Evolutionary conservation across 176 grass and related monocot genomes (phyloP), one percentile per base, ranked within the genome.

Genomic region (Juncus inflexus): DNA sequence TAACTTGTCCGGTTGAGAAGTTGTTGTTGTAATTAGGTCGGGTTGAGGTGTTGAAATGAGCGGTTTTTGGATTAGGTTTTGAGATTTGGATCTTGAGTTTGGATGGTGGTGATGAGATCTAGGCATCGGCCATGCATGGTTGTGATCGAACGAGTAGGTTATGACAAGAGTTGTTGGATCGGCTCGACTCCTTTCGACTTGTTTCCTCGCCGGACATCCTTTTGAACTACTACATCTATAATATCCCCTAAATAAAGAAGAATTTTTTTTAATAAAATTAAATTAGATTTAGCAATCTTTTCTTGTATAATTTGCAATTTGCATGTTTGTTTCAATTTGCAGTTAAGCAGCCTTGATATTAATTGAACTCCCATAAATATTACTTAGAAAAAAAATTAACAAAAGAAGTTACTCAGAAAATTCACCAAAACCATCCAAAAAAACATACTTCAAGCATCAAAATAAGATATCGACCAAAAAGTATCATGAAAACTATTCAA

Each of bases 151-250:
- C 60, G 86, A 87, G 83, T 95, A 95, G 64, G 90, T 87, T 78
- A 95, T 84, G 78, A 90, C 83, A 13, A 95, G 83, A 63, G 79
- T 77, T 77, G 77, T 68, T 15, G 90, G 90, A 66, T 95, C 86
- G 3, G 57, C 56, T 55, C 90, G 80, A 77, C 86, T 84, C 74
- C 90, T 80, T 80, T 95, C 90, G 59, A 95, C 86, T 80, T 90
- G 90, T 73, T 95, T 95, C 78, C 86, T 89, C 45, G 90, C 90
- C 50, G 90, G 90, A 43, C 90, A 95, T 6, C 90, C 90, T 78
- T 95, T 95, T 54, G 75, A 95, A 64, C 78, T 95, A 66, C 90
- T 95, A 80, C 90, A 95, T 51, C 90, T 74, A 77, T 95, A 95
- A 77, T 95, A 95, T 3, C 90, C 90, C 58, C 90, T 95, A 77